Conservation (phyloP, 768 basidiomycete species). For the Hebeloma cylindrosporum region DNA sequence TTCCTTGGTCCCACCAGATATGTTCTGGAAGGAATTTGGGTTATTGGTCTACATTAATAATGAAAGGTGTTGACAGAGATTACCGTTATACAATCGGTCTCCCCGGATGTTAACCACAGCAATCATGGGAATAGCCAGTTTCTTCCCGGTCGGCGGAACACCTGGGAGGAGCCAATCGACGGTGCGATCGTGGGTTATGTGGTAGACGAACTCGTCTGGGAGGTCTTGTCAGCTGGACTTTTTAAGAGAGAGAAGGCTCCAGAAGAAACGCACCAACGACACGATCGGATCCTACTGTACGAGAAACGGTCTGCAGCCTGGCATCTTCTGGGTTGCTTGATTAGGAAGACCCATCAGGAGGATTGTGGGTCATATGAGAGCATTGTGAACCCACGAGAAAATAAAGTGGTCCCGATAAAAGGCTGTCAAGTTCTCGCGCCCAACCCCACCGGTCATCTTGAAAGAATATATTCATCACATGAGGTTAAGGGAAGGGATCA, state of each 20-base stretch:
- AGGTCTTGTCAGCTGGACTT: not conserved
- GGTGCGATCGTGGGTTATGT: constrained; percentile 42
- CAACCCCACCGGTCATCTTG: constrained; percentile 58
- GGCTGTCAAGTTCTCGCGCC: constrained; percentile 45
- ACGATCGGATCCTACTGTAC: constrained; percentile 51
- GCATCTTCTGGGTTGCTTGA: constrained; percentile 50
- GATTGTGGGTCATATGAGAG: not conserved
- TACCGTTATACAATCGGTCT: constrained; percentile 38
- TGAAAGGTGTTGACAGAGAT: not conserved
- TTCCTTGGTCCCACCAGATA: constrained; percentile 48
- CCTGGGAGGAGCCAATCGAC: constrained; percentile 54
- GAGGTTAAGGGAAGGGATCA: not conserved
- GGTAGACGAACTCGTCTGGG: constrained; percentile 52
- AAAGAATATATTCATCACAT: not conserved
- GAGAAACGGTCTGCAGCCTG: constrained; percentile 43
- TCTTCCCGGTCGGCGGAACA: constrained; percentile 51
- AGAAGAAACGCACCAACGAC: constrained; percentile 42
- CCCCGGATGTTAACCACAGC: constrained; percentile 54
- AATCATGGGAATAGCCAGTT: constrained; percentile 50
- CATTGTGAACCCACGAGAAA: constrained; percentile 37
- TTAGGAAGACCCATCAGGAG: not conserved
- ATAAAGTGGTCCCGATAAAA: constrained; percentile 62
- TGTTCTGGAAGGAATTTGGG: constrained; percentile 30
- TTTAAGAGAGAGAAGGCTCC: not conserved
- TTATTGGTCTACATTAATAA: not conserved